These are phyloP conservation scores for Schrenkiella parvula DNA, from an alignment of 345 rosid species.

Conservation along the genomic window DNA sequence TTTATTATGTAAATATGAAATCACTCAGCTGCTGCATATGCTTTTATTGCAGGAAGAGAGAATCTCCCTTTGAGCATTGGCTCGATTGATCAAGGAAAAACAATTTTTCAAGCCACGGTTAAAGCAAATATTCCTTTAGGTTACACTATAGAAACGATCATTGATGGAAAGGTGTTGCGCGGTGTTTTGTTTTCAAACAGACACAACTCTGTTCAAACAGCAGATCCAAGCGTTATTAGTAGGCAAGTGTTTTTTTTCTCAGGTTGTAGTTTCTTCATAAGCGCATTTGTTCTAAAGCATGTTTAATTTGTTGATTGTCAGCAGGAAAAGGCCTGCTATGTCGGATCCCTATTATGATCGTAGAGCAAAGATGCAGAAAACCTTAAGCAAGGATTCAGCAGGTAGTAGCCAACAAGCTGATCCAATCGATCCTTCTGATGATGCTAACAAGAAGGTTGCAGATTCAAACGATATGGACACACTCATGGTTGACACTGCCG, in stretches of 20 bases:
- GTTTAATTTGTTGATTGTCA: conserved; percentile 10
- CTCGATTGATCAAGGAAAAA: conserved; percentile 45
- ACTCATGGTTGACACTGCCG: not conserved
- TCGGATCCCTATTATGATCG: not conserved
- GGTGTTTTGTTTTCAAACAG: conserved; percentile 73
- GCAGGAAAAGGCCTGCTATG: conserved; percentile 1
- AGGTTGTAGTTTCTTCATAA: not conserved
- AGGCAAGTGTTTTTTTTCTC: not conserved
- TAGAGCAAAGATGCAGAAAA: not conserved
- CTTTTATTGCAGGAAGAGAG: conserved; percentile 51
- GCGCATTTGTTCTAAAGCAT: not conserved
- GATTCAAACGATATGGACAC: conserved; percentile 6
- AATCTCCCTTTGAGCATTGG: conserved; percentile 35
- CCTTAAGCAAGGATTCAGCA: not conserved
- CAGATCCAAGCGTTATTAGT: conserved; percentile 6
- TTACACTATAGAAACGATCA: conserved; percentile 66
- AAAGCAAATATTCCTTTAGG: conserved; percentile 57
- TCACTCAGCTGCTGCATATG: not conserved
- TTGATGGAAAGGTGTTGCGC: conserved; percentile 76
- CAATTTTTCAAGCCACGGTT: conserved; percentile 65
- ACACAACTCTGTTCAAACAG: conserved; percentile 32
- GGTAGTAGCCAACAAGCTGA: conserved; percentile 4
- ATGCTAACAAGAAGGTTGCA: conserved; percentile 15
- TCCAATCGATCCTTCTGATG: not conserved
- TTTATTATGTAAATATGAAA: not conserved